Conservation (phyloP, 2,329 filamentous ascomycete genomes). For the Cladosporium oxysporum region DNA sequence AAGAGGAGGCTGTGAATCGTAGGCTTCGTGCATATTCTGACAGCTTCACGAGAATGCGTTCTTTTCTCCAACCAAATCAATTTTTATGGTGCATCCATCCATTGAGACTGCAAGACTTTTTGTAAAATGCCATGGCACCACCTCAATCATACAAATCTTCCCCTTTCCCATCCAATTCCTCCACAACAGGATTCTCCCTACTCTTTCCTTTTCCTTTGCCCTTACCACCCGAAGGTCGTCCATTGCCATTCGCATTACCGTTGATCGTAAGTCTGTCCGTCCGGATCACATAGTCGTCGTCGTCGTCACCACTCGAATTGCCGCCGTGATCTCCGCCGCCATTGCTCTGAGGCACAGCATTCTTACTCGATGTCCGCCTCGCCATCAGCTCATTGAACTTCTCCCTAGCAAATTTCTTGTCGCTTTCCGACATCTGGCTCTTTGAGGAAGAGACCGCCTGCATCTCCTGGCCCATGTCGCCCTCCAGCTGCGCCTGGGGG, state of each 20-base stretch:
- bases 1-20: too few relatives aligned
- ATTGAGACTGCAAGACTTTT: neutral
- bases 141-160: conserved; percentile 47
- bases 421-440: conserved; percentile 8
- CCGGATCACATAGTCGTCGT: conserved; percentile 46
- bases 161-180: conserved; percentile 41
- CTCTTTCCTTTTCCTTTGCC: conserved; percentile 41
- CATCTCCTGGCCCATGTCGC: neutral
- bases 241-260: conserved; percentile 21
- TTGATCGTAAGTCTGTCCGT: conserved; percentile 41
- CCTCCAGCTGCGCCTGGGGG: conserved; percentile 29
- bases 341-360: neutral
- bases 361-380: conserved; percentile 5
- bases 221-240: conserved; percentile 26
- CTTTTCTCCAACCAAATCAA: neutral
- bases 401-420: conserved; percentile 5
- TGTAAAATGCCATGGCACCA: neutral
- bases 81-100: neutral
- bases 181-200: conserved; percentile 41
- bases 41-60: neutral
- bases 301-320: conserved; percentile 34
- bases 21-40: neutral
- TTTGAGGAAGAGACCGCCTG: neutral
- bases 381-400: conserved; percentile 19
- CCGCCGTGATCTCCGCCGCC: conserved; percentile 15